Percentiles rank a stretch among this genome's conserved stretches.
These are phyloP conservation scores for Rhododendron mucronatum DNA, from an alignment of 148 eudicot species.

Conservation along the genomic window DNA sequence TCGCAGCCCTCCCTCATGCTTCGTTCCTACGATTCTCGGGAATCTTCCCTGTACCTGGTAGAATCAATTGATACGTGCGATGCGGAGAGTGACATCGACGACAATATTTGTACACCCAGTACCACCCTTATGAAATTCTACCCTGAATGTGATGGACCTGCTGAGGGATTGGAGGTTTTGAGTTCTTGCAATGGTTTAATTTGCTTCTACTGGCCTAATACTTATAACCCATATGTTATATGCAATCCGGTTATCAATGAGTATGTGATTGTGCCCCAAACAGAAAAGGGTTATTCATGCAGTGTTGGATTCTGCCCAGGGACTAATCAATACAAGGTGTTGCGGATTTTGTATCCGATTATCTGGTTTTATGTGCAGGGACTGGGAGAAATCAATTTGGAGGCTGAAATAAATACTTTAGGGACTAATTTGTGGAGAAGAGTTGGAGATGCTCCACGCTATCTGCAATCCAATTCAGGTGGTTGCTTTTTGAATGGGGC, in stretches of 20 bases:
- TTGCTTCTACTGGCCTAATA: too few species aligned
- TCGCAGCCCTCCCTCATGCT: not conserved
- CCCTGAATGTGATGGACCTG: not conserved
- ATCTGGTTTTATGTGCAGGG: accelerated
- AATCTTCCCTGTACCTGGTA: not conserved
- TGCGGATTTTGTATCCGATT: not conserved
- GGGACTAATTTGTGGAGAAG: constrained; percentile 27
- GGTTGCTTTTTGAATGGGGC: constrained; percentile 28
- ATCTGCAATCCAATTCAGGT: constrained; percentile 21
- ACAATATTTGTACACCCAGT: not conserved
- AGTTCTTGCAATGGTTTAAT: constrained; percentile 27
- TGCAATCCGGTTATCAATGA: not conserved
- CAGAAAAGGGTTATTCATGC: not conserved
- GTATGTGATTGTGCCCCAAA: constrained; percentile 17
- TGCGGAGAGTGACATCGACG: not conserved
- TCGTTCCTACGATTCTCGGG: not conserved
- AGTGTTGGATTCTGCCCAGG: constrained; percentile 29
- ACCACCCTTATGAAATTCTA: not conserved
- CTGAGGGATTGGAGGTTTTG: not conserved
- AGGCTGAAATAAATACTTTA: constrained; percentile 22
- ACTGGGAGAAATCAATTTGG: not conserved
- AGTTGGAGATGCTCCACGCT: constrained; percentile 20
- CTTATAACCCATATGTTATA: too few species aligned
- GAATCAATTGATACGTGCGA: not conserved
- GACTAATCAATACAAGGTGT: constrained; percentile 22